phyloP scores from a whole-genome alignment of 179 eudicot species.

The Corrigiola litoralis region DNA sequence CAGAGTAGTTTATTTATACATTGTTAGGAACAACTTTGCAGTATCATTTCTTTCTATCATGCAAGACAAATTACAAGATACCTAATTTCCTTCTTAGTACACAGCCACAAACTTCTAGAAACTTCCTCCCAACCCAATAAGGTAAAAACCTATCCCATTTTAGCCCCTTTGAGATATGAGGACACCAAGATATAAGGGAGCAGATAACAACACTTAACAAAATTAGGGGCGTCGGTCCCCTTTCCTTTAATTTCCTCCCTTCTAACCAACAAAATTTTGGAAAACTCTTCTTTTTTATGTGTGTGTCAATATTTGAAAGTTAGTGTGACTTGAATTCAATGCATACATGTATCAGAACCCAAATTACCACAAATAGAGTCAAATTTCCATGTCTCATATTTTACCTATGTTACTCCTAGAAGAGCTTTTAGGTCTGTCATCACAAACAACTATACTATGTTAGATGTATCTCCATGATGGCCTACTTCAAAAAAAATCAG shows the following conservation, averaged over 20 bases:
- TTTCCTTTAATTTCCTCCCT: conserved; percentile 16
- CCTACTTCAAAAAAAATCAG: too few species aligned
- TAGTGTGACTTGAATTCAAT: conserved; percentile 38
- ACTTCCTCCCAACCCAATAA: conserved; percentile 19
- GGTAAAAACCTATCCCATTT: conserved; percentile 24
- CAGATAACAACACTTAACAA: conserved; percentile 36
- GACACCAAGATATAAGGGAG: conserved; percentile 21
- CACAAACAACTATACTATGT: too few species aligned
- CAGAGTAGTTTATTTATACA: too few species aligned
- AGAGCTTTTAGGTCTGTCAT: too few species aligned
- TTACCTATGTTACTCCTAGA: not conserved
- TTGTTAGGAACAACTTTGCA: conserved; percentile 20
- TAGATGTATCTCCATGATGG: too few species aligned
- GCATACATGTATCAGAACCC: conserved; percentile 24
- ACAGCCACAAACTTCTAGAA: conserved; percentile 33
- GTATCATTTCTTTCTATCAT: conserved; percentile 9
- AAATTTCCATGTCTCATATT: not conserved
- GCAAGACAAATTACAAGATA: conserved; percentile 40
- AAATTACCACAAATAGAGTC: conserved; percentile 1
- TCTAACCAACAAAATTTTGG: conserved; percentile 16
- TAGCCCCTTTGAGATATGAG: conserved; percentile 9
- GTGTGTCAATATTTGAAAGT: conserved; percentile 17
- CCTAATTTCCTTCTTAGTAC: conserved; percentile 27
- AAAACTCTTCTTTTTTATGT: conserved; percentile 16
- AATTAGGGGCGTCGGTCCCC: conserved; percentile 14